phyloP scores from a whole-genome alignment of 768 basidiomycete genomes.

The Clitopilus hobsonii region DNA sequence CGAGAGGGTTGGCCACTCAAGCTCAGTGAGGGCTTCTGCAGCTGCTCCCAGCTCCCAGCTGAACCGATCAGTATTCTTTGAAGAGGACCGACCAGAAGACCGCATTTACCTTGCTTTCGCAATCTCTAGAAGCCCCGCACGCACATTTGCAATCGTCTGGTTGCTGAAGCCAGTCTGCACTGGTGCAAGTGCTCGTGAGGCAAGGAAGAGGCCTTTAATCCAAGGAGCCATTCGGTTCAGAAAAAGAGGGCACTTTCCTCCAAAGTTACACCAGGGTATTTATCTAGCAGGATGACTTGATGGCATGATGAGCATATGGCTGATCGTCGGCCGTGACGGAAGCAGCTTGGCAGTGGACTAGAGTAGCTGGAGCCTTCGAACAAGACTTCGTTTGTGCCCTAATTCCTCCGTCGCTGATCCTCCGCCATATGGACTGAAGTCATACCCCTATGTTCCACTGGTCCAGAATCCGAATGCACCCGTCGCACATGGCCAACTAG shows the following conservation, averaged over 20 bases:
- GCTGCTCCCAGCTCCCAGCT: conserved; percentile 63
- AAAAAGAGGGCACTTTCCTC: neutral
- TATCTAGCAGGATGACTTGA: neutral
- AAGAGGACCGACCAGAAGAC: neutral
- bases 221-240: neutral
- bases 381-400: neutral
- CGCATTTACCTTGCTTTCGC: conserved; percentile 22
- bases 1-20: conserved; percentile 43
- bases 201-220: neutral
- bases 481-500: neutral
- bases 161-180: conserved; percentile 17
- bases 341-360: neutral
- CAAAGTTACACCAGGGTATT: neutral
- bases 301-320: neutral
- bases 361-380: neutral
- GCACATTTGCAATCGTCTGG: conserved; percentile 19
- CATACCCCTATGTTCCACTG: no score
- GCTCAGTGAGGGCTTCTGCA: conserved; percentile 51
- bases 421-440: neutral
- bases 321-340: neutral
- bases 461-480: no score
- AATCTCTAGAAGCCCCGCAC: conserved; percentile 19
- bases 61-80: neutral
- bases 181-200: conserved; percentile 6
- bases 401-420: neutral